Percentiles rank a stretch among this genome's conserved stretches.
phyloP scores from a whole-genome alignment of 2,329 filamentous ascomycete species.

The Westerdykella aurantiaca region DNA sequence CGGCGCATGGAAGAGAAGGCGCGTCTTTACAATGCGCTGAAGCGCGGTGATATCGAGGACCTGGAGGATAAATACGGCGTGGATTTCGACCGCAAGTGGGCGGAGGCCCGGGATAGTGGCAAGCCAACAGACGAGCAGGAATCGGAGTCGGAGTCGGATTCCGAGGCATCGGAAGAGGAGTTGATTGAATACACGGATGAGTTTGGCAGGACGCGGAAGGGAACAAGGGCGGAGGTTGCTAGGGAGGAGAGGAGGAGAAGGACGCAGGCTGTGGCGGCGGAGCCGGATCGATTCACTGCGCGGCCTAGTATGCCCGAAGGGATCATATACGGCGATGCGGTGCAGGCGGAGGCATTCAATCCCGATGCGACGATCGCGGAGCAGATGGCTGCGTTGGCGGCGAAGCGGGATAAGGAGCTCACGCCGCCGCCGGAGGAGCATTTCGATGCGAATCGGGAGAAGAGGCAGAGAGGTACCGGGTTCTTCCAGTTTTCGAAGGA shows the following conservation, averaged over 20 bases:
- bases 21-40: conserved; percentile 80
- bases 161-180: conserved; percentile 48
- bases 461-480: conserved; percentile 79
- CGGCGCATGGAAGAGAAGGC: conserved; percentile 88
- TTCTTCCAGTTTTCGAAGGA: conserved; percentile 88
- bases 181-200: conserved; percentile 87
- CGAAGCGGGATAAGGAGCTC: conserved; percentile 68
- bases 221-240: conserved; percentile 63
- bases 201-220: conserved; percentile 74
- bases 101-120: conserved; percentile 53
- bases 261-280: conserved; percentile 49
- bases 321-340: conserved; percentile 77
- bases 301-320: conserved; percentile 60
- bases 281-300: conserved; percentile 64
- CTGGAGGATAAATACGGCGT: conserved; percentile 62
- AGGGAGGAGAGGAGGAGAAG: conserved; percentile 55
- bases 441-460: conserved; percentile 79
- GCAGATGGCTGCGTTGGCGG: conserved; percentile 72
- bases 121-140: conserved; percentile 41
- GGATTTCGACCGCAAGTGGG: conserved; percentile 97
- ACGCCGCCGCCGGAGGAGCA: conserved; percentile 77
- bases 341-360: conserved; percentile 79
- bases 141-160: conserved; percentile 28
- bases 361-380: conserved; percentile 59
- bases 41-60: conserved; percentile 70